Evolutionary conservation across 331 rosid genomes (phyloP), one percentile per base, ranked within the genome.

Genomic region (Phaseolus coccineus): DNA sequence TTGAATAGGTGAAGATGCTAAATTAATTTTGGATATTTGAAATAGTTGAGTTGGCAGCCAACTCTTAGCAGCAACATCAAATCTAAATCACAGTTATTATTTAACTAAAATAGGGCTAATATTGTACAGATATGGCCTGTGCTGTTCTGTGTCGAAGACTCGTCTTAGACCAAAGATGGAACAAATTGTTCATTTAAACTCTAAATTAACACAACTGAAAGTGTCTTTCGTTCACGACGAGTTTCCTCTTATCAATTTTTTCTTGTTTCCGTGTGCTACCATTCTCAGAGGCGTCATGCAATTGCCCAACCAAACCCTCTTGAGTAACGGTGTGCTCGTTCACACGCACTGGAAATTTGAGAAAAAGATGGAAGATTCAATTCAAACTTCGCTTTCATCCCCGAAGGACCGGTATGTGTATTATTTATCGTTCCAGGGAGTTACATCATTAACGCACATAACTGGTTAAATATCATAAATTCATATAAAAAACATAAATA

Each of bases 1-100:
- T 63, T 6, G 35, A 14, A 31, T 5, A 62, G 15, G 68, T 12
- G 31, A 62, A 1, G 6, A 15, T 31, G 46, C 6, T 15, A 63
- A 33, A 63, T 14, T 63, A 7, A 8, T 2, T 63, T 14, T 15
- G 27, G 2, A 3, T 6, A 63, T 30, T 33, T 25, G 46, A 33
- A 33, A 62, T 7, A 33, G 25, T 15, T 33, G 69, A 63, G 47
- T 33, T 63, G 69, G 69, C 47, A 33, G 66, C 67, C 67, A 61
- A 28, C 22, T 31, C 42, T 15, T 14, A 6, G 24, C 24, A 62
- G n/a, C 46, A 63, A 14, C 3, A 33, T n/a, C 11, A 14, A 2
- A 16, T 16, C 1, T 31, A 63, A 63, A 63, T 63, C 33, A 63
- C 46, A 3, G 46, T 63, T 63, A 33, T 33, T 6, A 8, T 33